Conservation (phyloP, 352 stramenopile species). For the Phytophthora litchii region DNA sequence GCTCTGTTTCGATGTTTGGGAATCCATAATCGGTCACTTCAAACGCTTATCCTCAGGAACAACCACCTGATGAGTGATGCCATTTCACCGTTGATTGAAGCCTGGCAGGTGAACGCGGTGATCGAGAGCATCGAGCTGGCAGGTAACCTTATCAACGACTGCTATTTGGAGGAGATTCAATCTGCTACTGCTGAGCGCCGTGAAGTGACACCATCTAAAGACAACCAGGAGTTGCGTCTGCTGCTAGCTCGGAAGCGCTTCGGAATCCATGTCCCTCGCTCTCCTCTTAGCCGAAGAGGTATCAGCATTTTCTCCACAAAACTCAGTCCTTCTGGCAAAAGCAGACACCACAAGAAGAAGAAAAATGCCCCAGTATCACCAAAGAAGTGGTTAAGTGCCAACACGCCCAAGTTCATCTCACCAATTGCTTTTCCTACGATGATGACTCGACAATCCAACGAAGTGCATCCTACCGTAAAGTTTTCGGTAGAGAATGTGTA, state of each 20-base stretch:
- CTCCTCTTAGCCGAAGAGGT: constrained; percentile 8
- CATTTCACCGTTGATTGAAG: constrained; percentile 29
- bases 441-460: constrained; percentile 13
- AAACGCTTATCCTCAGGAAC: constrained; percentile 62
- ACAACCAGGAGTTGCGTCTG: constrained; percentile 49
- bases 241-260: constrained; percentile 57
- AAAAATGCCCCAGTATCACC: constrained; percentile 43
- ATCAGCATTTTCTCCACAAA: constrained; percentile 11
- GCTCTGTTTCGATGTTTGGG: constrained; percentile 54
- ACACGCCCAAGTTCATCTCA: constrained; percentile 21
- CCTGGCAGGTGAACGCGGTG: constrained; percentile 49
- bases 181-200: constrained; percentile 37
- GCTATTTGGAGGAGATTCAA: constrained; percentile 41
- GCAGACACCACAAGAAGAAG: constrained; percentile 6
- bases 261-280: constrained; percentile 4
- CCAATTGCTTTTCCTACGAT: constrained; percentile 20
- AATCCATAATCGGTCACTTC: constrained; percentile 41
- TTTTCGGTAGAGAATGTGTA: constrained; percentile 12
- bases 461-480: constrained; percentile 9
- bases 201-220: constrained; percentile 10
- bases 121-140: constrained; percentile 51
- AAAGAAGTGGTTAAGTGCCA: constrained; percentile 54
- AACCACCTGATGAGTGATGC: constrained; percentile 70
- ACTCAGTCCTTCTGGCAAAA: constrained; percentile 8
- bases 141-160: constrained; percentile 62